Base-by-base conservation (phyloP, 768 basidiomycete genomes). In the Ramaria sp. region DNA sequence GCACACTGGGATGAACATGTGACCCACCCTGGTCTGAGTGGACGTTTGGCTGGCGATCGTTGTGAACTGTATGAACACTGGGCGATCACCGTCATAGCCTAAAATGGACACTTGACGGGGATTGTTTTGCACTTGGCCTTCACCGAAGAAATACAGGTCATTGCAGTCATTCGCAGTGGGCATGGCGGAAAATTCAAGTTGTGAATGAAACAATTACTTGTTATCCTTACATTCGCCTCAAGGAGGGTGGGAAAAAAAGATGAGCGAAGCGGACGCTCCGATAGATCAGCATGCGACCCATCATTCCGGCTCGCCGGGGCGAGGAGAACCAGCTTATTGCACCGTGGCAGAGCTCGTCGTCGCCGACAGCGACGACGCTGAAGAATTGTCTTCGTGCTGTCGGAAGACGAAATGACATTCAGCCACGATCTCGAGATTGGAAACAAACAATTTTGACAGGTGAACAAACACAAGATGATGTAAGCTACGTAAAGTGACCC, bases 401-500 rank as follows among this genome's bases (percentile, higher is more conserved):
- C 37, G 33, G 51, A 34, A 52, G 51, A 52, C 51, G 37, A 52
- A 34, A 52, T 33, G 48, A 20, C 6, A 52, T 52, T 52, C 51
- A 39, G 37, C 20, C 51, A 38, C 9, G 48, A 50, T 46, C 38
- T 31, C 54, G 24, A 42, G 42, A 55, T 55, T 42, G 54, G 33
- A 19, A 22, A 42, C 51, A 53, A 43, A 46, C 57, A 54, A 33
- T 54, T 57, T 57, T 57, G 55, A 57, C 55, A 57, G 55, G 31
- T 57, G 55, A 49, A 57, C 46, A 50, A 57, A 48, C 47, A 50
- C 42, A 19, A 57, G 43, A 53, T 27, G 34, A 47, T 24, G 42
- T 48, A 59, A 54, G 27, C 58, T 38, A 22, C 37, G 51, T 37
- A 37, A 24, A 31, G 12, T 20, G 37, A 10, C 15, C 42, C 41